Evolutionary conservation across 371 early-diverging fungal genomes (phyloP).

Genomic region (Apophysomyces ossiformis): DNA sequence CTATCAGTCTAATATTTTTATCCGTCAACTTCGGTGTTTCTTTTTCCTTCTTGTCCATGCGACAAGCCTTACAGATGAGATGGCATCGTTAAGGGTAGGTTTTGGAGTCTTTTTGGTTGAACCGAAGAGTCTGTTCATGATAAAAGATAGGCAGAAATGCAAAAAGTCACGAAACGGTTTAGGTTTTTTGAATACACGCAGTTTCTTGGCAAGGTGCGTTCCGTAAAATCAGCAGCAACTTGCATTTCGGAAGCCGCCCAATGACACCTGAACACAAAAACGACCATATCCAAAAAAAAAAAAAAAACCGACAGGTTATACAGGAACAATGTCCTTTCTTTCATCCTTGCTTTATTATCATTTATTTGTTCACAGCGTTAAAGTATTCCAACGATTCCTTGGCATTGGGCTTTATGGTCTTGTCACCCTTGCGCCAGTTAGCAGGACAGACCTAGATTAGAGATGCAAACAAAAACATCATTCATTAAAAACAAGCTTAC

Average conservation of each 20-base stretch:
- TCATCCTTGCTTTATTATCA: neutral
- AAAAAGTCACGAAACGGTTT: neutral
- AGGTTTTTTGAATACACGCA: no score
- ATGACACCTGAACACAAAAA: neutral
- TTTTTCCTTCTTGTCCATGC: neutral
- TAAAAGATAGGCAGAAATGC: neutral
- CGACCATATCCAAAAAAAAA: no score
- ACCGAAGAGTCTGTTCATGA: constrained; percentile 49
- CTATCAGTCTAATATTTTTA: constrained; percentile 69
- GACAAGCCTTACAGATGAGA: constrained; percentile 33
- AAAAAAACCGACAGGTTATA: neutral
- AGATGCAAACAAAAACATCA: neutral
- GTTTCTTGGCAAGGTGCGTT: no score
- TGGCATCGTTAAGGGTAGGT: constrained; percentile 48
- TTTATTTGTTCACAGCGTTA: constrained; percentile 24
- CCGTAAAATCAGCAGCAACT: no score
- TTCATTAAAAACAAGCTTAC: neutral
- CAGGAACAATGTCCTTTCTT: neutral
- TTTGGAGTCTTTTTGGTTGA: constrained; percentile 42
- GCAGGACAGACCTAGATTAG: constrained; percentile 73
- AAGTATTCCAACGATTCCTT: constrained; percentile 82
- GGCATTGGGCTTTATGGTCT: constrained; percentile 72
- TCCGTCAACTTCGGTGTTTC: no score
- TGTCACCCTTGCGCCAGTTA: constrained; percentile 83
- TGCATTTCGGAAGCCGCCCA: neutral